Evolutionary conservation across 2,329 filamentous ascomycete genomes (phyloP), one percentile per base, ranked within the genome.

Genomic region (Fusarium solani-melongenae): DNA sequence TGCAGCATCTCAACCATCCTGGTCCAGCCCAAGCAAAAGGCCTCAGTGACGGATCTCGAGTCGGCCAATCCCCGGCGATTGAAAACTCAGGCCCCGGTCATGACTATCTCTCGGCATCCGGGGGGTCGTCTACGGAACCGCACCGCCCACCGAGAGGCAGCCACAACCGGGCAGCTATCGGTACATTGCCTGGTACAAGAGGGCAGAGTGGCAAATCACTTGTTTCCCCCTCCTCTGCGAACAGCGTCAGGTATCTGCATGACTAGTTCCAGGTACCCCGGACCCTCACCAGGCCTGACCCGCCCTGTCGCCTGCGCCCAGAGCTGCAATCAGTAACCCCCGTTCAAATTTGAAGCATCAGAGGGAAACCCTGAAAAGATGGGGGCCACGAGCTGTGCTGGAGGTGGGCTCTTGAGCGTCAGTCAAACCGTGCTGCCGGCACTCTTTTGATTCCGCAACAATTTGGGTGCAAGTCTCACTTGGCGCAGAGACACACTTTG

Each of bases 71-170:
- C 66, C 62, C 63, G 66, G 46, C 53, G 64, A 51, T 58, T 46
- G 57, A 72, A 69, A 69, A 61, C 27, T 53, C 36, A 62, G 53
- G 53, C 64, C 70, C 66, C 63, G 53, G 65, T 67, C 62, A 49
- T 69, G 58, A 62, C 67, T 73, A 71, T 72, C 62, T 70, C 66
- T 65, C 68, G 56, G 71, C 58, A 73, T 64, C 69, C 62, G 67
- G 69, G 65, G 58, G 61, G 61, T 61, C 44, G 36, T 63, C 67
- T 62, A 64, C 63, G 70, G 70, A 73, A 67, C 58, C 60, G 57
- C 70, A 62, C 60, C 55, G 51, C 68, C 67, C 61, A 49, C 55
- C 36, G 55, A 12, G 41, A 74, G 38, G 51, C 66, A 68, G 67
- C 55, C 55, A 58, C 55, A 64, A 36, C 49, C 22, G 61, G 49